These are phyloP conservation scores for Atalantia buxifolia DNA, from an alignment of 345 rosid genomes.

Conservation along the genomic window DNA sequence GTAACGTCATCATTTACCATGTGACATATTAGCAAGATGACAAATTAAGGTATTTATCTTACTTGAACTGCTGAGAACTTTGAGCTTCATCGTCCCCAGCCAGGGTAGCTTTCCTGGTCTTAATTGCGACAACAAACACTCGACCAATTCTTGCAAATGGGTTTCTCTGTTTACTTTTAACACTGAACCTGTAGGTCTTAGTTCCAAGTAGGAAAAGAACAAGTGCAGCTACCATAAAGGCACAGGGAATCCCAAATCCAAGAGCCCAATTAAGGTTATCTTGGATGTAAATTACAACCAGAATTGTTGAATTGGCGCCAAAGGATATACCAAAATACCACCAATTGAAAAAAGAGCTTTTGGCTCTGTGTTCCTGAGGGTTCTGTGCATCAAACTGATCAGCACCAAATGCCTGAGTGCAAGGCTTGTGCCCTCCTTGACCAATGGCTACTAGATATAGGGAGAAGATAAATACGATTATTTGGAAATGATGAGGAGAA, in stretches of 20 bases:
- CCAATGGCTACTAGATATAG: constrained; percentile 44
- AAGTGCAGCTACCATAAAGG: constrained; percentile 36
- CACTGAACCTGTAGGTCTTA: constrained; percentile 32
- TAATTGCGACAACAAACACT: constrained; percentile 37
- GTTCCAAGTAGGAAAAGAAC: constrained; percentile 41
- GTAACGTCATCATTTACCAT: no score
- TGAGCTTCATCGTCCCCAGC: constrained; percentile 18
- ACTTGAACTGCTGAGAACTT: constrained; percentile 31
- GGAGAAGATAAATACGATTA: constrained; percentile 30
- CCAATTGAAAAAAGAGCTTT: constrained; percentile 58
- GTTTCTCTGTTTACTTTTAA: constrained; percentile 27
- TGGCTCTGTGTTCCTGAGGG: constrained; percentile 35
- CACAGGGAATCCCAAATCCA: constrained; percentile 46
- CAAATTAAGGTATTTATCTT: not conserved
- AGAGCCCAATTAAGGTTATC: constrained; percentile 54
- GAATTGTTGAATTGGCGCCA: constrained; percentile 27
- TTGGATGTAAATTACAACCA: constrained; percentile 44
- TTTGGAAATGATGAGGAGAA: constrained; percentile 17
- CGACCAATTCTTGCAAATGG: constrained; percentile 44
- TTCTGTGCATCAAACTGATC: constrained; percentile 51
- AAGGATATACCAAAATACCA: constrained; percentile 46
- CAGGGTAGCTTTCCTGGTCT: constrained; percentile 27
- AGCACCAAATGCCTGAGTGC: constrained; percentile 59
- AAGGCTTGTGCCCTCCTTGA: constrained; percentile 55
- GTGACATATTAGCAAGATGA: not conserved